Base-by-base conservation (phyloP, 352 stramenopile genomes). In the Pythium sp. region DNA sequence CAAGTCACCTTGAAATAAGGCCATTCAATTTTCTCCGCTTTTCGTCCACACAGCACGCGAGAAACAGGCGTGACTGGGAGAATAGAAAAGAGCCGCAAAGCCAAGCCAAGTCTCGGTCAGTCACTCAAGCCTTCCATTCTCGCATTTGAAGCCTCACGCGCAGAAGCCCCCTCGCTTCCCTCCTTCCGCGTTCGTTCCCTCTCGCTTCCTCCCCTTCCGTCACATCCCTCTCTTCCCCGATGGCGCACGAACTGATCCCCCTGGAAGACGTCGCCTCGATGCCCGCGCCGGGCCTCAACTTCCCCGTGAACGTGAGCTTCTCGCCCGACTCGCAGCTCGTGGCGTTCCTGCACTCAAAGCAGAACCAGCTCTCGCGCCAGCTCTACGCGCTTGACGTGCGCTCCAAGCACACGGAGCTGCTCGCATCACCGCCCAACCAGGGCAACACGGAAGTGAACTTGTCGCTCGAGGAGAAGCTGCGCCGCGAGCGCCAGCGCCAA, bases 381-480 rank as follows among this genome's bases (percentile, higher is more conserved):
- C 77, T 97, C 34, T 97, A 94, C 72, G 86, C 86, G 28, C 72
- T 95, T 57, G 84, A 97, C 67, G 72, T 96, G 34, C 55, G 65
- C 14, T 76, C 80, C 11, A 74, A 81, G 55, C 70, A 75, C 36
- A 78, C 90, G 43, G 71, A 84, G 32, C 74, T 94, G 53, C 75
- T 93, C 26, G 87, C 86, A 18, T 84, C 81, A 20, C 82, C 86
- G 18, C 88, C 87, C 0, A 84, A 88, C 60, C 74, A 85, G 55
- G 86, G 88, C 72, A 92, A 95, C 76, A 96, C 89, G 12, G 90
- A 96, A 62, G 74, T 75, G 51, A 96, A 94, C 56, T 62, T 97
- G 18, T 96, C 89, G 61, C 79, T 97, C 8, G 91, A 97, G 66
- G 91, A 98, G 72, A 95, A 97, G 76, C 83, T 98, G 60, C 83